These are phyloP conservation scores for Plasmopara halstedii DNA, from an alignment of 352 stramenopile genomes.

Conservation along the genomic window DNA sequence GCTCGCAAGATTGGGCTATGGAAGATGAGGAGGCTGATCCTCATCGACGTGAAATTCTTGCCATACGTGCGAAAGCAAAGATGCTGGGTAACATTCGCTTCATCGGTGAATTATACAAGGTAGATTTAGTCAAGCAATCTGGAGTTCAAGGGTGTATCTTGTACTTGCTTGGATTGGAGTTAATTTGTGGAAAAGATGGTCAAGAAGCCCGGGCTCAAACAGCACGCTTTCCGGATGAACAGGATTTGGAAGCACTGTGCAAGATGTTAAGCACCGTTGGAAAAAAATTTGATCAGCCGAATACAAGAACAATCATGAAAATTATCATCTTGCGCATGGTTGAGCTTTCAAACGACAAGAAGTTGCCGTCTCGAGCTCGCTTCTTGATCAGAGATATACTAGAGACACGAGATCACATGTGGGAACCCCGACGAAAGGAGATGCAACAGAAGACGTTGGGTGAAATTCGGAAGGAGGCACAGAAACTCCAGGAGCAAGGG, in stretches of 20 bases:
- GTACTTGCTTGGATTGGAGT: constrained; percentile 68
- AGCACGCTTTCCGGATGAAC: constrained; percentile 71
- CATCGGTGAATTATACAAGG: constrained; percentile 83
- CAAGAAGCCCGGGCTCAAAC: constrained; percentile 52
- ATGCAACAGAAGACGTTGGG: constrained; percentile 84
- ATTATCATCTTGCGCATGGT: constrained; percentile 81
- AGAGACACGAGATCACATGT: constrained; percentile 82
- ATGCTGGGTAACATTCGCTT: constrained; percentile 88
- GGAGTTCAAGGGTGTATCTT: constrained; percentile 76
- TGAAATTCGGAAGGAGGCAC: constrained; percentile 72
- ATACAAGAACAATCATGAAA: constrained; percentile 74
- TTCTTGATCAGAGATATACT: constrained; percentile 82
- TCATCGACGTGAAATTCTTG: constrained; percentile 48
- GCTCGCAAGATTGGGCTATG: constrained; percentile 21
- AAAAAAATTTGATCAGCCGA: constrained; percentile 83
- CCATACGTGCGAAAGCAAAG: constrained; percentile 53
- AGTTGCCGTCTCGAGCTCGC: constrained; percentile 61
- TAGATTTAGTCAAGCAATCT: constrained; percentile 74
- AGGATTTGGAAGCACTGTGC: constrained; percentile 80
- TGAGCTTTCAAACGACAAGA: constrained; percentile 67
- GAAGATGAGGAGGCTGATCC: constrained; percentile 33
- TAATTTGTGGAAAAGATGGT: constrained; percentile 37
- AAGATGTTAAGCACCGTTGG: constrained; percentile 78
- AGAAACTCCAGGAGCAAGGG: constrained; percentile 75
- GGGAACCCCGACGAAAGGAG: constrained; percentile 80